Evolutionary conservation across 306 rosid genomes (phyloP).

Genomic region (Ormosia semicastrata): DNA sequence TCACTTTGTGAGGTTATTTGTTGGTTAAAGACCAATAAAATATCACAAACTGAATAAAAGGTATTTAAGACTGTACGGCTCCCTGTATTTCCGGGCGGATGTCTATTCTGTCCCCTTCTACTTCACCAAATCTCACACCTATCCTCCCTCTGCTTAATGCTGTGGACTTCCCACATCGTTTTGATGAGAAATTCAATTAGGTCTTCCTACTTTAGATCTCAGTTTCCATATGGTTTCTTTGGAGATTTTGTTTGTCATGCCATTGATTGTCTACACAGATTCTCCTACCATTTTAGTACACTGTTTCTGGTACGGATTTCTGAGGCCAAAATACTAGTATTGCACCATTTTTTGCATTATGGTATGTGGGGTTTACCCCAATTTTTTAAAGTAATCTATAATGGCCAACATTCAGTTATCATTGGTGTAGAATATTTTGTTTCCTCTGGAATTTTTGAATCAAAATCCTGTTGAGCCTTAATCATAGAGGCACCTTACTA

Average conservation of each 20-base stretch:
- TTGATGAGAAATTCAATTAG: background rate
- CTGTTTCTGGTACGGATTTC: background rate
- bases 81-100: slow-evolving; percentile 97
- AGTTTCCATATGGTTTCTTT: background rate
- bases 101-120: slow-evolving; percentile 97
- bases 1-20: slow-evolving; percentile 35
- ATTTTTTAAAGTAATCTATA: background rate
- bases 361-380: background rate
- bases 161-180: background rate
- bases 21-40: slow-evolving; percentile 35
- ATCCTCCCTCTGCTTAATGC: slow-evolving; percentile 39
- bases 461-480: background rate
- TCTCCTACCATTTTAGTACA: slow-evolving; percentile 11
- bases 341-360: background rate
- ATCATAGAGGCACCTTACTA: background rate
- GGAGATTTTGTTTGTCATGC: slow-evolving; percentile 24
- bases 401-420: background rate
- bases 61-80: slow-evolving; percentile 57
- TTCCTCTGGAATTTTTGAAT: background rate
- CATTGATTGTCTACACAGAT: background rate
- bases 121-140: slow-evolving; percentile 77
- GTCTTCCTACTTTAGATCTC: background rate
- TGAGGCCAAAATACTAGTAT: background rate
- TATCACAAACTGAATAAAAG: slow-evolving; percentile 43
- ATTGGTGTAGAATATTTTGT: background rate